phyloP scores from a whole-genome alignment of 305 asterid genomes.

The Fraxinus sp. region DNA sequence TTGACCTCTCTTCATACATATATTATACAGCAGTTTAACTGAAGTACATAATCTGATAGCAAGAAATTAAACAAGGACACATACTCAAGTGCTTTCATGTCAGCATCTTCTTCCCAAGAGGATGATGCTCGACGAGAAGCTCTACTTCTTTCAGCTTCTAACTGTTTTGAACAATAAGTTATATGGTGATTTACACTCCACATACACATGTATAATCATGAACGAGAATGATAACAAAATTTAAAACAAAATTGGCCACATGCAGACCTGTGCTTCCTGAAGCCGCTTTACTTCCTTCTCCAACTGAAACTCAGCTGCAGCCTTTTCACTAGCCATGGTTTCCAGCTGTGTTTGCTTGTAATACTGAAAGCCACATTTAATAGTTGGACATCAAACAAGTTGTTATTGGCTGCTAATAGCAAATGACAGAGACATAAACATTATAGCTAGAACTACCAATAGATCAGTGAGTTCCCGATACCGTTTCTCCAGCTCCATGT shows the following conservation, averaged over 20 bases:
- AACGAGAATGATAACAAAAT: conserved; percentile 1
- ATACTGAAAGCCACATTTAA: conserved; percentile 51
- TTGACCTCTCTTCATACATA: background rate
- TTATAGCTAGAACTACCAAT: conserved; percentile 53
- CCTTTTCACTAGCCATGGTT: conserved; percentile 97
- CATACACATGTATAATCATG: background rate
- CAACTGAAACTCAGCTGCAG: conserved; percentile 98
- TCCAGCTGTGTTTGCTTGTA: conserved; percentile 99
- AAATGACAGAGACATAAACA: conserved; percentile 25
- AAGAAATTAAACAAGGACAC: conserved; percentile 28
- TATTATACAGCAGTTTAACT: background rate
- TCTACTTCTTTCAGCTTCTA: conserved; percentile 84
- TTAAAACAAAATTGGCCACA: conserved; percentile 19
- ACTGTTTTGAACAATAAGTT: conserved; percentile 43
- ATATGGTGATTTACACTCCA: conserved; percentile 16
- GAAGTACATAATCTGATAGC: background rate
- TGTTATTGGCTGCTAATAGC: conserved; percentile 12
- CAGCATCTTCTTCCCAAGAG: conserved; percentile 95
- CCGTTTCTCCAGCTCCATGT: conserved; percentile 94
- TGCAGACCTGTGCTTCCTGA: conserved; percentile 79
- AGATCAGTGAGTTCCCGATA: conserved; percentile 95
- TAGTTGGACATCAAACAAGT: conserved; percentile 30
- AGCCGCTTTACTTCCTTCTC: conserved; percentile 90
- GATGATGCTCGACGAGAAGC: conserved; percentile 86
- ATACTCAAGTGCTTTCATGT: conserved; percentile 94